Percentiles rank a stretch among this genome's conserved stretches.
Evolutionary conservation across 2,329 filamentous ascomycete genomes (phyloP).

Genomic region (Fusarium buharicum): DNA sequence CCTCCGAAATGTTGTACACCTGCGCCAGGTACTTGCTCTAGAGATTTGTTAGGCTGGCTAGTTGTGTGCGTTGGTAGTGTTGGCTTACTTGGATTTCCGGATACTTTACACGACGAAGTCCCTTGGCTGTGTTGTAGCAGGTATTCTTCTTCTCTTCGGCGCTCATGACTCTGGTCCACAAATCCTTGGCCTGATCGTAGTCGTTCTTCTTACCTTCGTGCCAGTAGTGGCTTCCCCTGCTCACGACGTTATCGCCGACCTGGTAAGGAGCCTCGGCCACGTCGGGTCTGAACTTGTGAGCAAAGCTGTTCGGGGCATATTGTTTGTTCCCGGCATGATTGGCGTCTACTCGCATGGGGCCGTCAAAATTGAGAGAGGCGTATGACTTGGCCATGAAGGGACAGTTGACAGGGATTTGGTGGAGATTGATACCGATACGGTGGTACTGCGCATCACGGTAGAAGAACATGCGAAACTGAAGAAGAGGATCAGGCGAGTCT

Average conservation of each 20-base stretch:
- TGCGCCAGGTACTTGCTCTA: slow-evolving; percentile 10
- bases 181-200: slow-evolving; percentile 2
- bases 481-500: slow-evolving; percentile 15
- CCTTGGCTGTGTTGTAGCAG: slow-evolving; percentile 9
- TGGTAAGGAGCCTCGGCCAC: slow-evolving; percentile 8
- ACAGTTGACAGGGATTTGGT: slow-evolving; percentile 11
- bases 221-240: slow-evolving; percentile 1
- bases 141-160: slow-evolving; percentile 12
- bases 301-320: slow-evolving; percentile 4
- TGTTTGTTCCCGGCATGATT: slow-evolving; percentile 13
- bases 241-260: not conserved
- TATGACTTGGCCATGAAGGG: slow-evolving; percentile 16
- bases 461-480: slow-evolving; percentile 18
- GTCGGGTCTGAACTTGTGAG: slow-evolving; percentile 11
- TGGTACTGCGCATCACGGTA: slow-evolving; percentile 16
- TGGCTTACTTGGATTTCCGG: slow-evolving; percentile 1
- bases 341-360: slow-evolving; percentile 2
- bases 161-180: slow-evolving; percentile 10
- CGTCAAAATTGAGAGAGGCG: slow-evolving; percentile 9
- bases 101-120: not conserved
- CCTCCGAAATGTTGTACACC: slow-evolving; percentile 6
- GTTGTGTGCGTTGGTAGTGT: too few species aligned
- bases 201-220: slow-evolving; percentile 12
- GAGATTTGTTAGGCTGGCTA: not conserved
- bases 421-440: slow-evolving; percentile 2